Percentiles rank a stretch among this genome's conserved stretches.
Conservation (phyloP, 768 basidiomycete genomes). For the Tylopilus sp. region DNA sequence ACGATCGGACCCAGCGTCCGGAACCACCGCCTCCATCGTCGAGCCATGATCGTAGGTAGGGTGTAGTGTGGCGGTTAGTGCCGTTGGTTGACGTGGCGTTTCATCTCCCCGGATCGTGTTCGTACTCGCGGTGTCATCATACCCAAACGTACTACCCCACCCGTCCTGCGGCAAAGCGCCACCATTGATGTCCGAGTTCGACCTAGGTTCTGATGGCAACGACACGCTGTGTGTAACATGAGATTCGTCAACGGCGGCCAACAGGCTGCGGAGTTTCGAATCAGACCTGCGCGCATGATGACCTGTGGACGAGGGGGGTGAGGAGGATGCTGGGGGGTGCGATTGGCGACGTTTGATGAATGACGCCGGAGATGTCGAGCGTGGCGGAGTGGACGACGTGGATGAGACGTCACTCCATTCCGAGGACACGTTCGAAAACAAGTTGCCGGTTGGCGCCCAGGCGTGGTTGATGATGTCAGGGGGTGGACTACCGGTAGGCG, state of each 20-base stretch:
- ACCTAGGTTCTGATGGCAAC: constrained; percentile 18
- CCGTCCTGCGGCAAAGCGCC: constrained; percentile 22
- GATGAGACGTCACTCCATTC: constrained; percentile 53
- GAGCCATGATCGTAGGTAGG: constrained; percentile 24
- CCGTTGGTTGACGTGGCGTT: constrained; percentile 45
- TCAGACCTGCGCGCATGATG: constrained; percentile 58
- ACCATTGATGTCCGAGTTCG: constrained; percentile 30
- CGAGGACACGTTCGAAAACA: constrained; percentile 49
- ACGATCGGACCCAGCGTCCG: constrained; percentile 26
- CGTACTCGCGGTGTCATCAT: constrained; percentile 37
- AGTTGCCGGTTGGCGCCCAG: constrained; percentile 49
- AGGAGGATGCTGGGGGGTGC: constrained; percentile 40
- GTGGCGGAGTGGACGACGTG: constrained; percentile 41
- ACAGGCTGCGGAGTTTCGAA: constrained; percentile 66
- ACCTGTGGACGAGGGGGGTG: too few relatives aligned
- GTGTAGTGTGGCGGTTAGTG: constrained; percentile 19
- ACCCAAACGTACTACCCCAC: constrained; percentile 40
- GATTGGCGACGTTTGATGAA: constrained; percentile 47
- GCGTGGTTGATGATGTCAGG: constrained; percentile 35
- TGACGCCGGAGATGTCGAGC: constrained; percentile 50
- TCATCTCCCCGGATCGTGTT: constrained; percentile 34
- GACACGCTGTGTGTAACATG: constrained; percentile 34
- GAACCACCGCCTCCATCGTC: constrained; percentile 13
- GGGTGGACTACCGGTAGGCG: constrained; percentile 35
- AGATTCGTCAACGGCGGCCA: constrained; percentile 68